Conservation (phyloP, 2,329 filamentous ascomycete genomes). For the Colletotrichum sp. region DNA sequence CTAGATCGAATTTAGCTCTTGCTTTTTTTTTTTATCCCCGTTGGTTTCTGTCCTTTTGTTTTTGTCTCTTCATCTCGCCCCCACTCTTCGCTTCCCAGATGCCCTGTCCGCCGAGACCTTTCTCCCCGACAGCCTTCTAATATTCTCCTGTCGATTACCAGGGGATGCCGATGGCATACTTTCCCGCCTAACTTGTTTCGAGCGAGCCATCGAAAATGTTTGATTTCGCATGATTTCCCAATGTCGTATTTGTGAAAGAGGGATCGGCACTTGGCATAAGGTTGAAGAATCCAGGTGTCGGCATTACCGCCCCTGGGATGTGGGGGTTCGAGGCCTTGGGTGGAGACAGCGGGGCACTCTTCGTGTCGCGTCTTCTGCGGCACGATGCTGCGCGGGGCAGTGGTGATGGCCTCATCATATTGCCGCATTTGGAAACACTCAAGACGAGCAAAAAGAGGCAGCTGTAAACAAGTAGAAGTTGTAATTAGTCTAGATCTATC, state of each 20-base stretch:
- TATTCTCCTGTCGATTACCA: background rate
- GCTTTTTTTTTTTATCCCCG: background rate
- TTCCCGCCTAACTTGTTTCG: fast-evolving
- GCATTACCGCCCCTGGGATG: background rate
- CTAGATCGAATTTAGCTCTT: background rate
- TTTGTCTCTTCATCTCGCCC: background rate
- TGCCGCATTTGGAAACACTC: background rate
- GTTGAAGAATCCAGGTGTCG: background rate
- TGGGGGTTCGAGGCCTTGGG: background rate
- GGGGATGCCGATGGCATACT: background rate
- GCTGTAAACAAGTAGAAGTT: background rate
- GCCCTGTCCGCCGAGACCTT: background rate
- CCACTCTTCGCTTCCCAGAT: background rate
- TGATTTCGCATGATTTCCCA: background rate
- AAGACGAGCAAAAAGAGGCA: fast-evolving
- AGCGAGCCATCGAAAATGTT: background rate
- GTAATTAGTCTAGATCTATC: slow-evolving; percentile 7
- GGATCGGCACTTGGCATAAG: background rate
- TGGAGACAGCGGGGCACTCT: background rate
- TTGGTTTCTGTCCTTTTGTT: no score
- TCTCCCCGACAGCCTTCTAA: background rate
- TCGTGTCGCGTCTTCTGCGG: background rate
- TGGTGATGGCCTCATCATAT: background rate
- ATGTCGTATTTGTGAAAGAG: background rate
- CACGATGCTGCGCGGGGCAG: background rate